Conservation (phyloP, 768 basidiomycete genomes). For the Tylopilus balloui region DNA sequence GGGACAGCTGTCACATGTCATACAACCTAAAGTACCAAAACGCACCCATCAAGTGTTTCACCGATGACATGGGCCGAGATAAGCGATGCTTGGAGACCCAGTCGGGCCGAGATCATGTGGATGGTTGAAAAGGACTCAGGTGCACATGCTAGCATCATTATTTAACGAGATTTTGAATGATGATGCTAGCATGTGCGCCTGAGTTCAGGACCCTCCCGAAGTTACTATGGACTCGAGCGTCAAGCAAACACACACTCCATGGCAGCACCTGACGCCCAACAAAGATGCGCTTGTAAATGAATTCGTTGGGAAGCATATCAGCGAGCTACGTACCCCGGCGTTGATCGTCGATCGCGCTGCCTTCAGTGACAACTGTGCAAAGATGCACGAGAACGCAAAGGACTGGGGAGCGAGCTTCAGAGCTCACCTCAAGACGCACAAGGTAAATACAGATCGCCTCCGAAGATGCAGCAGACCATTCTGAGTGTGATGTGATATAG, state of each 20-base stretch:
- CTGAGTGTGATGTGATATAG: slow-evolving; percentile 33
- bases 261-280: slow-evolving; percentile 37
- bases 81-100: not conserved
- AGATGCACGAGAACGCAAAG: slow-evolving; percentile 63
- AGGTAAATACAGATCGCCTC: slow-evolving; percentile 39
- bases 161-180: slow-evolving; percentile 8
- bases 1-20: not conserved
- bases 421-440: slow-evolving; percentile 83
- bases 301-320: slow-evolving; percentile 55
- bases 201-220: not conserved
- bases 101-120: too few species aligned
- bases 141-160: not conserved
- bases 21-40: slow-evolving; percentile 11
- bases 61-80: not conserved
- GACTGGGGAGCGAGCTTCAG: slow-evolving; percentile 70
- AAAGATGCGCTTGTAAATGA: slow-evolving; percentile 48
- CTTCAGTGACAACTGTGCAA: slow-evolving; percentile 69
- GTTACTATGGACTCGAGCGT: slow-evolving; percentile 20
- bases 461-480: not conserved
- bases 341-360: slow-evolving; percentile 69
- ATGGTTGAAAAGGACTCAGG: not conserved
- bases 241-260: slow-evolving; percentile 46
- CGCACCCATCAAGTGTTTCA: not conserved
- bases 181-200: not conserved
- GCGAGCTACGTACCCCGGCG: slow-evolving; percentile 68